Evolutionary conservation across 2,329 filamentous ascomycete genomes (phyloP), one percentile per base, ranked within the genome.

Genomic region (Fusarium nelsonii): DNA sequence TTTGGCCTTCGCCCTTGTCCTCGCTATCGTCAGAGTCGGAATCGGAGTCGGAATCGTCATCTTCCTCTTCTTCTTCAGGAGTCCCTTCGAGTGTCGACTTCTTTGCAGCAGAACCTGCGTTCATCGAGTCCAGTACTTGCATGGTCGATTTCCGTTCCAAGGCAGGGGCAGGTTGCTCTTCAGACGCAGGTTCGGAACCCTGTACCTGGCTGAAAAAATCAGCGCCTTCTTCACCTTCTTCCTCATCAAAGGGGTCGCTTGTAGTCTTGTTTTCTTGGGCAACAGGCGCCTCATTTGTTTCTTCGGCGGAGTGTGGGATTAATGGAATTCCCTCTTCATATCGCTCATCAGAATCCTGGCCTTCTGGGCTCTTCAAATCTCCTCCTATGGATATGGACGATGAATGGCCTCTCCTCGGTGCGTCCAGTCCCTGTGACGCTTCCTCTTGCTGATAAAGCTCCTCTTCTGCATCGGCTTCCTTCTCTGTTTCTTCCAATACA

Each of bases 291-390:
- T 32, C 62, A 23, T 23, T 68, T 33, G 8, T 37, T 40, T 53
- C 58, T 40, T 61, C 37, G 4, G 62, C 51, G 3, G 75, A 57
- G 49, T 81, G 77, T 20, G 83, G 81, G 71, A 88, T 88, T 62
- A 93, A 78, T 2, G 91, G 90, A 6, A 93, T 62, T 0, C 91
- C 91, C 78, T 93, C 91, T 60, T 92, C 90, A 67, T 85, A 93
- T 44, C 91, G 86, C 26, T 86, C 85, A 28, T 90, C 86, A 2
- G 81, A 79, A 23, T 80, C 80, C 37, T 84, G 80, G 36, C 81
- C 81, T 14, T 81, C 78, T 2, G 76, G 65, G 41, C 78, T 81
- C 23, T 78, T 75, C 1, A 84, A 64, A 20, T 84, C 81, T 15
- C 84, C 81, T 10, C 84, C 84, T 45, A 84, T 76, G 10, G 78